Evolutionary conservation across 805 yeast genomes (phyloP), one percentile per base, ranked within the genome.

Genomic region (Wickerhamiella cacticola): DNA sequence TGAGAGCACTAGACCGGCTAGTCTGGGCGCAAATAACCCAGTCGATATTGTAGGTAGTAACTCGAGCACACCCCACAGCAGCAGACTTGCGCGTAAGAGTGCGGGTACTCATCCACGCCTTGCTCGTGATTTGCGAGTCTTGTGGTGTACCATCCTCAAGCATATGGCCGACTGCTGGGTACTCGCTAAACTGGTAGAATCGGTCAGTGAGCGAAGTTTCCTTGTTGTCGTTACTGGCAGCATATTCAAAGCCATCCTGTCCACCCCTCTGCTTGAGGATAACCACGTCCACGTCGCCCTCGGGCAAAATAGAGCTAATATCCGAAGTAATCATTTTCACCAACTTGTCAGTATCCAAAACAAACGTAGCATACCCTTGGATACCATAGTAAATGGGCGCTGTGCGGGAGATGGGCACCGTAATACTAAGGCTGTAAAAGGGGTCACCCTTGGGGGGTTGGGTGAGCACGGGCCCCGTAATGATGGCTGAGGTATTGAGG

Each of bases 1-100:
- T 39, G 23, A 50, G 45, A 5, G 53, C 55, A 1, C 28, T 35
- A 1, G 50, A 31, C 22, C 45, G 46, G 2, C 52, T 29, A 6
- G 52, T 39, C 8, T 52, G 46, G 2, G 52, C 52, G 13, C 49
- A 39, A 3, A 56, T 23, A 3, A 43, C 46, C 58, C 58, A 56
- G 2, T 50, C 33, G 2, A 26, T 41, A 8, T 46, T 50, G 15
- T 54, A 29, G 5, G 50, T 47, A 1, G 36, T 25, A 1, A 50
- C 47, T 18, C 25, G 46, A 1, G 58, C 51, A 41, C 49, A 56
- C 1, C 60, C 60, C 10, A 55, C 57, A n/a, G 57, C 52, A 0
- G 57, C 57, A 8, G 29, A 16, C 12, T 19, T n/a, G 9, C 35
- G 21, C 12, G 16, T n/a, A 2, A 53, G 54, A 1, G 55, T 41